phyloP scores from a whole-genome alignment of 2,329 filamentous ascomycete species.

The Ceratocystis harringtonii region DNA sequence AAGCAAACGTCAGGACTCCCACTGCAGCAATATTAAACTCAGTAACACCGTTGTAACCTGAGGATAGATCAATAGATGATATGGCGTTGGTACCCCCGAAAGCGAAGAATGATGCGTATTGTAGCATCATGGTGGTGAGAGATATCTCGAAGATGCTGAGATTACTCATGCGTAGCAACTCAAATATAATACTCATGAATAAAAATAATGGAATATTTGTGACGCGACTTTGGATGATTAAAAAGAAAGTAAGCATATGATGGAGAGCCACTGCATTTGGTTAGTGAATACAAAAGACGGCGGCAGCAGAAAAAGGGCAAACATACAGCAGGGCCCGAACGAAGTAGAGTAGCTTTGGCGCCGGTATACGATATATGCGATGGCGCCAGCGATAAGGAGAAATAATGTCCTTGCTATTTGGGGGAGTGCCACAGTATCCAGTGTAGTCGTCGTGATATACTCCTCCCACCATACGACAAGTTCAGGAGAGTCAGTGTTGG shows the following conservation, averaged over 20 bases:
- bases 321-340: conserved; percentile 7
- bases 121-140: conserved; percentile 57
- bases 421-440: conserved; percentile 32
- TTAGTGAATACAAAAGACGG: background rate
- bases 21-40: conserved; percentile 70
- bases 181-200: conserved; percentile 48
- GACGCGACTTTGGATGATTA: conserved; percentile 73
- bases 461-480: conserved; percentile 36
- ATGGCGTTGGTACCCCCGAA: conserved; percentile 88
- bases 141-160: conserved; percentile 45
- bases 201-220: conserved; percentile 78
- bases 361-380: conserved; percentile 28
- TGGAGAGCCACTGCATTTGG: conserved; percentile 37
- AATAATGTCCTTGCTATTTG: conserved; percentile 37
- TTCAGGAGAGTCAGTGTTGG: conserved; percentile 75
- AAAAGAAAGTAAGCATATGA: conserved; percentile 58
- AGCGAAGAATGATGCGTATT: conserved; percentile 76
- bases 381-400: conserved; percentile 29
- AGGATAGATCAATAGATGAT: conserved; percentile 85
- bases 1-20: conserved; percentile 66
- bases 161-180: conserved; percentile 32
- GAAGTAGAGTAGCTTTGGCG: conserved; percentile 23
- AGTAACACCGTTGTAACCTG: conserved; percentile 81
- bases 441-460: conserved; percentile 27
- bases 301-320: conserved; percentile 17